A percentile compares a stretch with the other conserved stretches of the same genome.
These are phyloP conservation scores for Gamsiella multidivaricata DNA, from an alignment of 192 early-diverging fungal genomes.

Conservation along the genomic window DNA sequence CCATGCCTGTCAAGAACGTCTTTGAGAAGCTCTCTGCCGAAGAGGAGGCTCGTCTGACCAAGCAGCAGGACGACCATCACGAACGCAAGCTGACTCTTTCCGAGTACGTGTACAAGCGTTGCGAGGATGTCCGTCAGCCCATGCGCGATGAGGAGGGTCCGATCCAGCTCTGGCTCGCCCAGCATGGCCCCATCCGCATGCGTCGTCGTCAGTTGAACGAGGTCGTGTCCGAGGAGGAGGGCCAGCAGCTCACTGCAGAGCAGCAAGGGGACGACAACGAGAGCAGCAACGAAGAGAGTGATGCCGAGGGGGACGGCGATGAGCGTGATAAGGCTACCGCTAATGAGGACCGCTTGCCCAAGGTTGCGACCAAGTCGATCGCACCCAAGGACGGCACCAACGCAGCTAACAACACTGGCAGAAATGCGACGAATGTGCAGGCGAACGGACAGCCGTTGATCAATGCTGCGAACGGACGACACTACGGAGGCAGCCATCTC, in stretches of 20 bases:
- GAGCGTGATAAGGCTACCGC: neutral
- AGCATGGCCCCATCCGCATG: constrained; percentile 51
- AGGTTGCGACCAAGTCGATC: constrained; percentile 39
- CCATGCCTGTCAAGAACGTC: constrained; percentile 55
- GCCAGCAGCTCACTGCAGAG: neutral
- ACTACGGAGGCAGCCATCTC: constrained; percentile 51
- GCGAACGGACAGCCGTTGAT: neutral
- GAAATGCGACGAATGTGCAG: neutral
- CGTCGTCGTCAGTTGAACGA: constrained; percentile 35
- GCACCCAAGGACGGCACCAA: neutral
- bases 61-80: constrained; percentile 43
- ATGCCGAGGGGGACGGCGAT: neutral
- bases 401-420: neutral
- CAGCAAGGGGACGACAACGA: neutral
- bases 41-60: constrained; percentile 25
- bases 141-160: constrained; percentile 51
- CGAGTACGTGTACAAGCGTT: constrained; percentile 53
- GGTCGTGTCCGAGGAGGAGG: constrained; percentile 1
- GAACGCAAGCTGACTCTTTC: constrained; percentile 41
- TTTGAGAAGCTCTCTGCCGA: constrained; percentile 37
- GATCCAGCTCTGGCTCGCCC: constrained; percentile 49
- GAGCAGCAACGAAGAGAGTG: neutral
- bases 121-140: constrained; percentile 49
- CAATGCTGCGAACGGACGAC: constrained; percentile 32
- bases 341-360: constrained; percentile 40